Base-by-base conservation (phyloP, 208 protist genomes). In the Herpetomonas muscarum region DNA sequence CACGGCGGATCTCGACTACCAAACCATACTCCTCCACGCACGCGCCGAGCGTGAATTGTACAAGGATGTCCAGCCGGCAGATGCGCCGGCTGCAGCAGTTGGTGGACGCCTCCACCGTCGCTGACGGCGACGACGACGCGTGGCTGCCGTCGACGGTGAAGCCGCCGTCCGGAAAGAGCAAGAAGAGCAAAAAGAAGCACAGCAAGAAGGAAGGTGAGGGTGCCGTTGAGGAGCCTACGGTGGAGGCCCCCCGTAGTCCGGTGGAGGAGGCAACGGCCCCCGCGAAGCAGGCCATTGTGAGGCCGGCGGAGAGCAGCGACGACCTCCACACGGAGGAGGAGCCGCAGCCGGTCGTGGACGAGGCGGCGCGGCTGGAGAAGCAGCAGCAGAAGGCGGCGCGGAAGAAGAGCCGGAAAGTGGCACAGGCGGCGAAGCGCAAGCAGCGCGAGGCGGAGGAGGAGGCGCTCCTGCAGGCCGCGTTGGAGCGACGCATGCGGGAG, bases 41-140 rank as follows among this genome's bases (percentile, higher is more conserved):
- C 34, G 15, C 34, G 15, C 34, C 7, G 10, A 39, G 10, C 7
- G 10, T 39, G 10, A 39, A 7, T 39, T 15, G 34, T 36, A 9
- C 12, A 17, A 37, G 25, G 41, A 94, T 94, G 88, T 94, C 88
- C 29, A 74, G 69, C 24, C 76, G 85, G 13, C 88, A 94, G 45
- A 72, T 94, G 50, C 76, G 83, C 12, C 72, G 85, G 1, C 57
- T 94, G 59, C 76, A 92, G 62, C 72, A 85, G 21, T 55, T 94
- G 30, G 81, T 92, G 61, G 74, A 74, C 44, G 53, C 82, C 48
- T 81, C 79, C 26, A 87, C 81, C 25, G 84, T 65, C 10, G 76
- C 77, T n/a, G 86, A 93, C 51, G 76, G 55, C 15, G 61, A 66
- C 10, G 54, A 45, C 2, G 64, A 62, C 5, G 64, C 64, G 31